phyloP scores from a whole-genome alignment of 2,329 filamentous ascomycete genomes.

The Fusarium mundagurra region DNA sequence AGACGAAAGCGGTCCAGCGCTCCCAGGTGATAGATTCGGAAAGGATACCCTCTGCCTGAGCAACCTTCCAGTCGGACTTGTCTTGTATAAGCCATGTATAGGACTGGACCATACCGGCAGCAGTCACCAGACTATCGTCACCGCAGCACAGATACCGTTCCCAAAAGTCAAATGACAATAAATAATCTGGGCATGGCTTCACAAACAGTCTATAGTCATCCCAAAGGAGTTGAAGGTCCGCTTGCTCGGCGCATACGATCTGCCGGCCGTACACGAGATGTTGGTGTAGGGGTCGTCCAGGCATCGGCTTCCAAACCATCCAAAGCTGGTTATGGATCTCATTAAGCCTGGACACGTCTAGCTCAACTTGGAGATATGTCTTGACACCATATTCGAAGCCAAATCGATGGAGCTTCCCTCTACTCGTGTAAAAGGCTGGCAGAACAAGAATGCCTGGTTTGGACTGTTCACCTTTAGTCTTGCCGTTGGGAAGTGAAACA shows the following conservation, averaged over 20 bases:
- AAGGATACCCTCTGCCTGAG: neutral
- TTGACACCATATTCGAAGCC: neutral
- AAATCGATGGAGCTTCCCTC: neutral
- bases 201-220: neutral
- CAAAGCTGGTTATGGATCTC: neutral
- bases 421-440: accelerated
- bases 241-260: neutral
- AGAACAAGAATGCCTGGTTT: neutral
- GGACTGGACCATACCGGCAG: neutral
- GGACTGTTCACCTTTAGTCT: accelerated
- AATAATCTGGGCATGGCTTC: neutral
- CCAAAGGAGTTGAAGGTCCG: neutral
- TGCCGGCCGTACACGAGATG: neutral
- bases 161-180: neutral
- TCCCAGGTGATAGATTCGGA: accelerated
- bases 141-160: neutral
- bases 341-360: neutral
- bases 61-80: neutral
- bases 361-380: neutral
- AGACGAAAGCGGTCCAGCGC: neutral
- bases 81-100: neutral
- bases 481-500: accelerated
- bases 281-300: neutral
- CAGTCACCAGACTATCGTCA: accelerated
- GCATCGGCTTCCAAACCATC: neutral